phyloP scores from a whole-genome alignment of 495 filamentous ascomycete species.

The Aspergillus homomorphus region DNA sequence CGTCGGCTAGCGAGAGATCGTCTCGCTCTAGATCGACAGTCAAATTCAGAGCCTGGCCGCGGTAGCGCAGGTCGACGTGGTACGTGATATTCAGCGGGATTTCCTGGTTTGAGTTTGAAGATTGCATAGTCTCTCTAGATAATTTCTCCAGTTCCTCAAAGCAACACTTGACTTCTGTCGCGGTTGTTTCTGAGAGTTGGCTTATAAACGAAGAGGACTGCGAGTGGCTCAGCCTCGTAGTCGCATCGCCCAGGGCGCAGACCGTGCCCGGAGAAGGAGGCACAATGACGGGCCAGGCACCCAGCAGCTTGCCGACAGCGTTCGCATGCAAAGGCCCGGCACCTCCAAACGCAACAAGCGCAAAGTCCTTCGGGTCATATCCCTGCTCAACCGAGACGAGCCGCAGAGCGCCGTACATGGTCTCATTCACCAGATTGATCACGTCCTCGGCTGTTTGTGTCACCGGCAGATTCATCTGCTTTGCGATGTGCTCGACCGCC shows the following conservation, averaged over 20 bases:
- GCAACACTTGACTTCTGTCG: slow-evolving; percentile 21
- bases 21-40: slow-evolving; percentile 35
- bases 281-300: slow-evolving; percentile 50
- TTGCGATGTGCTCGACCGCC: slow-evolving; percentile 41
- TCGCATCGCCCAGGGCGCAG: slow-evolving; percentile 49
- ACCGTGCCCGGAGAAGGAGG: slow-evolving; percentile 49
- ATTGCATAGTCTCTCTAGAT: slow-evolving; percentile 20
- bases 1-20: slow-evolving; percentile 25
- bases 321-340: slow-evolving; percentile 51
- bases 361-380: slow-evolving; percentile 51
- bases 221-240: slow-evolving; percentile 46
- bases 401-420: slow-evolving; percentile 50
- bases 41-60: slow-evolving; percentile 46
- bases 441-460: slow-evolving; percentile 47
- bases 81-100: slow-evolving; percentile 30
- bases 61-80: slow-evolving; percentile 47
- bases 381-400: slow-evolving; percentile 52
- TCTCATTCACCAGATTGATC: slow-evolving; percentile 48
- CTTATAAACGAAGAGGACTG: slow-evolving; percentile 44
- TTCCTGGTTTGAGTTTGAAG: slow-evolving; percentile 17
- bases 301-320: slow-evolving; percentile 45
- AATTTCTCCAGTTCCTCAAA: slow-evolving; percentile 24
- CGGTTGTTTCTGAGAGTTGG: slow-evolving; percentile 27
- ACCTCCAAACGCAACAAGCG: slow-evolving; percentile 50
- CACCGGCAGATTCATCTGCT: slow-evolving; percentile 40